phyloP scores from a whole-genome alignment of 148 eudicot genomes.

The Gaultheria prostrata region DNA sequence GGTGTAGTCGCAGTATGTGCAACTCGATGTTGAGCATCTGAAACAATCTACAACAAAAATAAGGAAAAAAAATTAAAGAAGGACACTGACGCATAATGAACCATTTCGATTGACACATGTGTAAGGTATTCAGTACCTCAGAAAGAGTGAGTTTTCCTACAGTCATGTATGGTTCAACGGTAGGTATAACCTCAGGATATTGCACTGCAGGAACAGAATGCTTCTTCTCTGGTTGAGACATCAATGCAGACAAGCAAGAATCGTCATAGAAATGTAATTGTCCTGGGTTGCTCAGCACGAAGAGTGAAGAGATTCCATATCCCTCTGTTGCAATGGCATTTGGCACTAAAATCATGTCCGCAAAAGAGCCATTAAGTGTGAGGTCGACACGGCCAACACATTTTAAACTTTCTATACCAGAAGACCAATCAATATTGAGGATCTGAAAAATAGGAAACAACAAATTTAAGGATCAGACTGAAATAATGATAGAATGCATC shows the following conservation, averaged over 20 bases:
- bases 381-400: conserved; percentile 70
- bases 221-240: conserved; percentile 50
- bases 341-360: conserved; percentile 67
- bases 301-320: conserved; percentile 48
- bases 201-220: conserved; percentile 42
- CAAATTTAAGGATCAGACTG: conserved; percentile 10
- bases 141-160: conserved; percentile 50
- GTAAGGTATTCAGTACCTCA: conserved; percentile 47
- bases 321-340: conserved; percentile 38
- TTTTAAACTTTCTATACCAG: conserved; percentile 61
- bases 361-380: conserved; percentile 84
- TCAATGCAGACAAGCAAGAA: conserved; percentile 50
- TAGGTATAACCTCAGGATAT: conserved; percentile 65
- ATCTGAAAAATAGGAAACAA: conserved; percentile 51
- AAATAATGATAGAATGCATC: conserved; percentile 13
- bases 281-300: conserved; percentile 82
- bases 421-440: conserved; percentile 85
- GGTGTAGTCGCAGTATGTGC: conserved; percentile 21
- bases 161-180: conserved; percentile 75
- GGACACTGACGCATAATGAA: neutral
- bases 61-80: conserved; percentile 13
- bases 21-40: conserved; percentile 36
- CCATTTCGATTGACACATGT: conserved; percentile 1
- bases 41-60: conserved; percentile 39
- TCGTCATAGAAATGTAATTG: conserved; percentile 77